A percentile compares a stretch with the other conserved stretches of the same genome.
Evolutionary conservation across 768 basidiomycete genomes (phyloP).

Genomic region (Boletellus emodensis): DNA sequence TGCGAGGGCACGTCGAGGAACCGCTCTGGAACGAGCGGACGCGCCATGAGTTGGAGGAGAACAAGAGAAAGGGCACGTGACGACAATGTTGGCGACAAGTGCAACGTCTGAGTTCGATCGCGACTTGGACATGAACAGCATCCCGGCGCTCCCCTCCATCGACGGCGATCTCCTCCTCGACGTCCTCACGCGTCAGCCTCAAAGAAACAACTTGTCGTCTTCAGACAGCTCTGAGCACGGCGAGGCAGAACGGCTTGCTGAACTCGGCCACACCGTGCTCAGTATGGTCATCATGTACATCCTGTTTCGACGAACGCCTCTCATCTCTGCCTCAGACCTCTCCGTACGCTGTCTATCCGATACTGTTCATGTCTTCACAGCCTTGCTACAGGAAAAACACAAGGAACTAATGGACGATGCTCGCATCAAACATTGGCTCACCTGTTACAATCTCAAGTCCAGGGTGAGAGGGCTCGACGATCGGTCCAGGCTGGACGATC

Average conservation of each 20-base stretch:
- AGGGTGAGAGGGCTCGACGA: constrained; percentile 49
- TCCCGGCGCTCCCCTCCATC: constrained; percentile 52
- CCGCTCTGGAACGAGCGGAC: constrained; percentile 67
- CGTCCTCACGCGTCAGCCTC: constrained; percentile 49
- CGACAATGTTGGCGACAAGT: neutral
- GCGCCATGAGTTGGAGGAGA: constrained; percentile 14
- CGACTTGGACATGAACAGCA: constrained; percentile 24
- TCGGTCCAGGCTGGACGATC: constrained; percentile 32
- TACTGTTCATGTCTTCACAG: neutral
- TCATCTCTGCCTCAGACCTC: constrained; percentile 40
- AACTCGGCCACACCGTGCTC: constrained; percentile 52
- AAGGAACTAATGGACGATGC: constrained; percentile 33
- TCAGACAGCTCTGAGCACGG: constrained; percentile 48
- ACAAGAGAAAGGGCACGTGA: constrained; percentile 18
- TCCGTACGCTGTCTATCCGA: constrained; percentile 32
- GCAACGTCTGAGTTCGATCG: neutral
- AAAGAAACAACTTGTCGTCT: constrained; percentile 26
- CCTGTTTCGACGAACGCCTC: constrained; percentile 44
- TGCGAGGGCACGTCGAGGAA: constrained; percentile 76
- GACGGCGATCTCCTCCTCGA: constrained; percentile 57
- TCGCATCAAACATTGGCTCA: constrained; percentile 47
- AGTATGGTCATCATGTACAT: constrained; percentile 50
- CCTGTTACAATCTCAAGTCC: constrained; percentile 46
- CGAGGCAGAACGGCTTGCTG: constrained; percentile 55
- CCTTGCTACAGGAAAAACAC: constrained; percentile 18